Conservation (phyloP, 2,329 filamentous ascomycete species). For the Blastomyces gilchristii region DNA sequence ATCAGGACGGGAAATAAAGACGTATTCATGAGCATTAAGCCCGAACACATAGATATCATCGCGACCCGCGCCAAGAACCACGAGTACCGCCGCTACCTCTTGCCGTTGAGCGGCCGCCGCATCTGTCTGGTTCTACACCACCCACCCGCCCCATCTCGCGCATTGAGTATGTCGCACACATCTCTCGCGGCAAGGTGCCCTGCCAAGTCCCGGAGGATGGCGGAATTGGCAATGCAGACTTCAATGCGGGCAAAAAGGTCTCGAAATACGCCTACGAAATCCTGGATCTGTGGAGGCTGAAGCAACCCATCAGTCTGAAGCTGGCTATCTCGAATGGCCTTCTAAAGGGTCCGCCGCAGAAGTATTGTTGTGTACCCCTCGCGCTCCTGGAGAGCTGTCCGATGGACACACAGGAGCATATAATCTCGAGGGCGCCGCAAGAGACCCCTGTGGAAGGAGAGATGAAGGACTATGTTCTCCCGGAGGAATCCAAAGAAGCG, state of each 20-base stretch:
- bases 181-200: background rate
- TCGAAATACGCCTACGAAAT: slow-evolving; percentile 5
- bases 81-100: slow-evolving; percentile 47
- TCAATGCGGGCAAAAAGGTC: background rate
- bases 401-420: background rate
- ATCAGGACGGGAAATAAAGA: slow-evolving; percentile 8
- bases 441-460: background rate
- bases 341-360: background rate
- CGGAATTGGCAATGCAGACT: slow-evolving; percentile 2
- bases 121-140: slow-evolving; percentile 55
- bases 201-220: background rate
- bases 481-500: background rate
- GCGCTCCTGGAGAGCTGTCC: background rate
- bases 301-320: background rate
- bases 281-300: background rate
- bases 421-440: background rate
- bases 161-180: slow-evolving; percentile 1
- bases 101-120: slow-evolving; percentile 47
- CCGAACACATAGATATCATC: slow-evolving; percentile 30
- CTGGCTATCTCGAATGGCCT: background rate
- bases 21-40: slow-evolving; percentile 10
- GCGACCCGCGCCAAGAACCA: slow-evolving; percentile 43
- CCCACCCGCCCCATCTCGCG: background rate
- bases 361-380: slow-evolving; percentile 1
- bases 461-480: background rate